A percentile compares a stretch with the other conserved stretches of the same genome.
Conservation (phyloP, 2,329 filamentous ascomycete genomes). For the Cladosporium sp. region DNA sequence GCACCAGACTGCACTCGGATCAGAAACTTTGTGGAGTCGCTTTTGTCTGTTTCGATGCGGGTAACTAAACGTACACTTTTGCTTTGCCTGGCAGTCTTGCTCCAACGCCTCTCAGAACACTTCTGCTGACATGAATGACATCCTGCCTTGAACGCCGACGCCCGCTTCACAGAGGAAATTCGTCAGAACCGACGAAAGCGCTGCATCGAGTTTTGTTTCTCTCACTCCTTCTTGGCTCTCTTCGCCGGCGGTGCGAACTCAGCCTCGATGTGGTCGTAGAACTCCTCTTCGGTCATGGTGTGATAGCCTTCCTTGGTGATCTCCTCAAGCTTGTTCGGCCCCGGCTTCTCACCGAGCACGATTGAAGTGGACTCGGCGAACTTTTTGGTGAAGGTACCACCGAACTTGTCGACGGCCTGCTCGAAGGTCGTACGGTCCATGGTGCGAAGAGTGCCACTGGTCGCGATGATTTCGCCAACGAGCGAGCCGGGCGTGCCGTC, state of each 20-base stretch:
- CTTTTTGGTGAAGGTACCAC: constrained; percentile 20
- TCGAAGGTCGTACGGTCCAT: constrained; percentile 23
- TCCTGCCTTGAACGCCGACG: not conserved
- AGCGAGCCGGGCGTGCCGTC: constrained; percentile 16
- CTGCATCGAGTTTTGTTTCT: not conserved
- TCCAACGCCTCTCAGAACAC: not conserved
- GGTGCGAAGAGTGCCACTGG: constrained; percentile 20
- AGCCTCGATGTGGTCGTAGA: constrained; percentile 22
- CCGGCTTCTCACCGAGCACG: constrained; percentile 22
- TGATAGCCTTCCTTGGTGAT: constrained; percentile 21
- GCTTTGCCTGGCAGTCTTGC: not conserved
- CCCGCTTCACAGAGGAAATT: not conserved
- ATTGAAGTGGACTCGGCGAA: constrained; percentile 20
- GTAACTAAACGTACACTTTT: not conserved
- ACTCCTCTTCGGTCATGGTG: constrained; percentile 23
- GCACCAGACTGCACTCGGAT: not conserved
- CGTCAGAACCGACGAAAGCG: not conserved
- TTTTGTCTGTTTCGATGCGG: not conserved
- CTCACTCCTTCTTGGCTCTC: constrained; percentile 18
- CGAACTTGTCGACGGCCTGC: constrained; percentile 21
- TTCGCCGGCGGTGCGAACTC: constrained; percentile 11
- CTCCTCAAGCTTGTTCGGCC: constrained; percentile 27
- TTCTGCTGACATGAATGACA: not conserved
- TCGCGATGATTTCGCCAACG: constrained; percentile 15
- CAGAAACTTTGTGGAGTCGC: not conserved